A percentile compares a stretch with the other conserved stretches of the same genome.
Conservation (phyloP, 495 filamentous ascomycete species). For the Lindgomyces ingoldianus region DNA sequence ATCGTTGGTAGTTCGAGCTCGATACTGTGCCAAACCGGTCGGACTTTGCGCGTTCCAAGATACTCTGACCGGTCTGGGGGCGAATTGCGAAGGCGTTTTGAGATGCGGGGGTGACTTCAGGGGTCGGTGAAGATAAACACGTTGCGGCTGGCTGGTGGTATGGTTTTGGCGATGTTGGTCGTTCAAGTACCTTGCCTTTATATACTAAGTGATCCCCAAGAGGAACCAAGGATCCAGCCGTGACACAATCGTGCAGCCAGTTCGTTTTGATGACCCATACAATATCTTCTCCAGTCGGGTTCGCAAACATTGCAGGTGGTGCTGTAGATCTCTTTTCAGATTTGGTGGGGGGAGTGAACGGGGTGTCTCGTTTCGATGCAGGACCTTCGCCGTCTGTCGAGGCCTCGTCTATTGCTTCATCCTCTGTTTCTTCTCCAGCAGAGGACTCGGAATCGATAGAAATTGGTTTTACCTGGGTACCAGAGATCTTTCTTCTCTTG, state of each 20-base stretch:
- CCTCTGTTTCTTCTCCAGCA: slow-evolving; percentile 35
- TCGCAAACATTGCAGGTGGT: neutral
- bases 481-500: neutral
- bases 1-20: slow-evolving; percentile 7
- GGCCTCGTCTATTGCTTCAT: slow-evolving; percentile 19
- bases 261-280: slow-evolving; percentile 71
- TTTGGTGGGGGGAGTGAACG: neutral
- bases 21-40: slow-evolving; percentile 44
- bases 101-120: slow-evolving; percentile 9
- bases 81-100: slow-evolving; percentile 1
- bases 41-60: slow-evolving; percentile 57
- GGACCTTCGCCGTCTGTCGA: too few relatives aligned
- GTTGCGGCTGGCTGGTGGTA: neutral
- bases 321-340: neutral
- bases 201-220: slow-evolving; percentile 68
- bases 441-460: too few relatives aligned
- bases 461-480: too few relatives aligned
- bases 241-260: slow-evolving; percentile 71
- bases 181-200: slow-evolving; percentile 49
- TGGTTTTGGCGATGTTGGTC: slow-evolving; percentile 19
- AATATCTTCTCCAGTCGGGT: slow-evolving; percentile 34
- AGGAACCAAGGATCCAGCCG: slow-evolving; percentile 55
- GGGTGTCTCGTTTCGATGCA: neutral
- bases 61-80: slow-evolving; percentile 37
- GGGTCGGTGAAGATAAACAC: slow-evolving; percentile 2